Base-by-base conservation (phyloP, 345 rosid genomes). In the Brassica cretica region DNA sequence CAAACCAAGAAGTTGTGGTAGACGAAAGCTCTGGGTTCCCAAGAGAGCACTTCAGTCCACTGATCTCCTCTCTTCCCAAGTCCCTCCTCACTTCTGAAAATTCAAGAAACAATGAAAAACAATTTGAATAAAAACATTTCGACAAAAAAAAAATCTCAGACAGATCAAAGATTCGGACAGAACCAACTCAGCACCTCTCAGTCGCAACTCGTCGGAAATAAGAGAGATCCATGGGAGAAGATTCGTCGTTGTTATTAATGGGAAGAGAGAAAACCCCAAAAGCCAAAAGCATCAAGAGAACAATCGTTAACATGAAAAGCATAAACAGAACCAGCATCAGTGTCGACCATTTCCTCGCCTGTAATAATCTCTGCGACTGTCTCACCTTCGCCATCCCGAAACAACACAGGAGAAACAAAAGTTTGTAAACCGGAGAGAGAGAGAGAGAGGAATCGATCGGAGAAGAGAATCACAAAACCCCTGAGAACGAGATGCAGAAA, bases 11-110 rank as follows among this genome's bases (percentile, higher is more conserved):
- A 92, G 81, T 85, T 88, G 35, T 92, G 98, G 81, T 91, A 92
- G 55, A 94, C 49, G 73, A 85, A 88, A 74, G 97, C 95, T 72
- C 97, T 82, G 10, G 98, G 98, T 82, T 92, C 97, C 97, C 97
- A 92, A 12, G 98, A 86, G 61, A 92, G 76, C 66, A 94, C 84
- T 85, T 94, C 93, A 21, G 93, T 92, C 98, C 97, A 89, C 81
- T 89, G 93, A 78, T 89, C 88, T 55, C 85, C 89, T 86, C 90
- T 88, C 75, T 78, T 75, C 76, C 90, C 91, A 82, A 84, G 68
- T 72, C 86, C 89, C 27, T 79, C 89, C 27, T 79, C 80, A 27
- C 81, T 78, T 65, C 97, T 90, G 85, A 15, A 51, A 46, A 64
- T 33, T 56, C 44, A 14, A 21, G 19, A 59, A 56, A 18, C 15